Percentiles rank a stretch among this genome's conserved stretches.
phyloP scores from a whole-genome alignment of 1,139 yeast species.

The Suhomyces ambrosiae region DNA sequence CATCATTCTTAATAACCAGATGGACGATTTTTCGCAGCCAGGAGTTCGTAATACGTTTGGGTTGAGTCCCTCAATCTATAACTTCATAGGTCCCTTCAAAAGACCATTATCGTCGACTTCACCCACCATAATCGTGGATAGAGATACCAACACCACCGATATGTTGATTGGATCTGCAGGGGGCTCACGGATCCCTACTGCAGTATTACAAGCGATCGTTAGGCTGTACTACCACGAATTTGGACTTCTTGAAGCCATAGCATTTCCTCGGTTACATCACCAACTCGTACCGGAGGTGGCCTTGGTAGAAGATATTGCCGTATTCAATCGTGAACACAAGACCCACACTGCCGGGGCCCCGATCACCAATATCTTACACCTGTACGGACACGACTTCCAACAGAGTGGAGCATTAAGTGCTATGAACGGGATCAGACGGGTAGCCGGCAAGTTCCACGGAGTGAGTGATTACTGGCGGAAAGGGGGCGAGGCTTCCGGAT shows the following conservation, averaged over 20 bases:
- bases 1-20: slow-evolving; percentile 79
- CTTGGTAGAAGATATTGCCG: slow-evolving; percentile 55
- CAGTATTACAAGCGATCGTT: slow-evolving; percentile 78
- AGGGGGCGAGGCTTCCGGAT: slow-evolving; percentile 44
- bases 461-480: slow-evolving; percentile 52
- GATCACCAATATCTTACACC: slow-evolving; percentile 18
- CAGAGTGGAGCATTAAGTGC: slow-evolving; percentile 44
- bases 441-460: slow-evolving; percentile 28
- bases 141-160: slow-evolving; percentile 52
- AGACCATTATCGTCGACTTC: slow-evolving; percentile 85
- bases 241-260: slow-evolving; percentile 65
- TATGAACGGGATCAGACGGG: slow-evolving; percentile 44
- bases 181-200: slow-evolving; percentile 85
- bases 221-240: slow-evolving; percentile 59
- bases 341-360: slow-evolving; percentile 8
- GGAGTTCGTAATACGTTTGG: slow-evolving; percentile 72
- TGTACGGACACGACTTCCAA: slow-evolving; percentile 32
- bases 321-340: slow-evolving; percentile 31
- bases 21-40: slow-evolving; percentile 94
- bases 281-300: slow-evolving; percentile 78
- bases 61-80: slow-evolving; percentile 76
- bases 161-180: slow-evolving; percentile 91
- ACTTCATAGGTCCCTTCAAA: slow-evolving; percentile 71
- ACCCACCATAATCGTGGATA: slow-evolving; percentile 68
- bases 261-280: slow-evolving; percentile 85